Percentiles rank a stretch among this genome's conserved stretches.
phyloP scores from a whole-genome alignment of 768 basidiomycete species.

The Plicaturopsis crispa region DNA sequence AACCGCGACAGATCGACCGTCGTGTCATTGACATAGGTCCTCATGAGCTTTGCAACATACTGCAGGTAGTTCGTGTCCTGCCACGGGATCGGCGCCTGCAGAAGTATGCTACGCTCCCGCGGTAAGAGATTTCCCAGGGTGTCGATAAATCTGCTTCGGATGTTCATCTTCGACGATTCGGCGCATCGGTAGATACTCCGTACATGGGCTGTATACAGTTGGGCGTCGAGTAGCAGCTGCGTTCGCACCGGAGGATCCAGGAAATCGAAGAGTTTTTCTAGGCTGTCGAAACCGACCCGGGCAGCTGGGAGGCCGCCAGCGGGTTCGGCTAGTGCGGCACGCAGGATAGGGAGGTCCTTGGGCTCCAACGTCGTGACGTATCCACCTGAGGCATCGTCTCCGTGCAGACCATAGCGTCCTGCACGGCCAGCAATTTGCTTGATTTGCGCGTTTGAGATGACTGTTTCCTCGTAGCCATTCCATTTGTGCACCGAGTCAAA shows the following conservation, averaged over 20 bases:
- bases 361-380: slow-evolving; percentile 64
- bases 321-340: slow-evolving; percentile 43
- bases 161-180: slow-evolving; percentile 7
- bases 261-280: too few species aligned
- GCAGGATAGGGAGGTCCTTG: slow-evolving; percentile 55
- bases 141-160: slow-evolving; percentile 38
- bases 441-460: slow-evolving; percentile 65
- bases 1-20: slow-evolving; percentile 33
- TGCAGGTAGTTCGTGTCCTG: slow-evolving; percentile 27
- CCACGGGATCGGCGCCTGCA: slow-evolving; percentile 50
- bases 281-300: too few species aligned
- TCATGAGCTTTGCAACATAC: slow-evolving; percentile 31
- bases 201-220: slow-evolving; percentile 37
- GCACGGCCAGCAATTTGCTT: slow-evolving; percentile 96
- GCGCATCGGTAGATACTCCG: slow-evolving; percentile 35
- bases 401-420: slow-evolving; percentile 64
- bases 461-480: slow-evolving; percentile 34
- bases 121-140: slow-evolving; percentile 26
- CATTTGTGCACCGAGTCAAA: slow-evolving; percentile 68
- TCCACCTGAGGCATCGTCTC: slow-evolving; percentile 41
- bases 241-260: slow-evolving; percentile 38
- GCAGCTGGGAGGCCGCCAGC: slow-evolving; percentile 46
- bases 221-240: slow-evolving; percentile 38
- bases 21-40: slow-evolving; percentile 30
- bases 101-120: slow-evolving; percentile 35